Evolutionary conservation across 129 eudicot species (phyloP), one percentile per base, ranked within the genome.

Genomic region (Centaurea solstitialis): DNA sequence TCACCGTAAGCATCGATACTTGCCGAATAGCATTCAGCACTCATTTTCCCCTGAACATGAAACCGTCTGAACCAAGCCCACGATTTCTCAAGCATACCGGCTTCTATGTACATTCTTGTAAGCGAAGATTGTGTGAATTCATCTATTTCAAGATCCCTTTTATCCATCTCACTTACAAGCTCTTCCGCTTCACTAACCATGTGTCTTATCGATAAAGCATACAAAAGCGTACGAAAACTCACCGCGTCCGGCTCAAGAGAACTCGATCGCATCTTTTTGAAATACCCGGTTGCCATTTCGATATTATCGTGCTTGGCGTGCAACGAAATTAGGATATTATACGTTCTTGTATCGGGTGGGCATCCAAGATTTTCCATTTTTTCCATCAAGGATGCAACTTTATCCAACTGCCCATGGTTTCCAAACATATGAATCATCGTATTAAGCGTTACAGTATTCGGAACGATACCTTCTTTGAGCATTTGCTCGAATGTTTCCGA

Each of bases 381-480:
- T 68, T 68, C 84, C 88, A 94, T 86, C 76, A 95, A 68, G 0
- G 84, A 86, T 64, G 77, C 85, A 70, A 91, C 93, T 82, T 95
- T 84, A 13, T 84, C 93, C 70, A 95, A 74, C 84, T 72, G 87
- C 61, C 94, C 97, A 74, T 89, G 87, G 69, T 88, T 92, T 23
- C 97, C 97, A 6, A 86, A 91, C 87, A 89, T 86, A 79, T 95
- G 99, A 79, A 95, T 92, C 97, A 95, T 89, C 9, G 99, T 86
- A 88, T 92, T 95, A 76, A 92, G 92, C 67, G 99, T 95, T 76
- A 95, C 91, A 0, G 93, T 91, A 18, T 87, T 93, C 3, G 94
- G 99, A 33, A 85, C 70, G 77, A 86, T 82, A 53, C 97, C 97
- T 86, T 82, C 88, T 71, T 76, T 82, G 26, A 92, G 85, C 96